Conservation (phyloP, 441 rosid genomes). For the Bocquillonia castaneifolia region DNA sequence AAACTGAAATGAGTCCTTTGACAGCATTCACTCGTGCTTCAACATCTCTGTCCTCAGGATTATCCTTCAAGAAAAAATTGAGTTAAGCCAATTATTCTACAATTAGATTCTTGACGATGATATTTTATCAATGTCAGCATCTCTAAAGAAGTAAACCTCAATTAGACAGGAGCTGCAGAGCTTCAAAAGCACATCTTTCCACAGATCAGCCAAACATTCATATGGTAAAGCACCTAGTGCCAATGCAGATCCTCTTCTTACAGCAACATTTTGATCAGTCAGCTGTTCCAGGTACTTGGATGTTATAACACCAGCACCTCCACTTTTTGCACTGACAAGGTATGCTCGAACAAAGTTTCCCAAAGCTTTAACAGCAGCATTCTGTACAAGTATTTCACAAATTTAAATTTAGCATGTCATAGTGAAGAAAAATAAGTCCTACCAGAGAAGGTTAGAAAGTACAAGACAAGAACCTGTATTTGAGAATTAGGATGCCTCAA, state of each 20-base stretch:
- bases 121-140: conserved; percentile 13
- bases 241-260: conserved; percentile 88
- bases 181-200: conserved; percentile 68
- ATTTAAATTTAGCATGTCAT: conserved; percentile 20
- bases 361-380: conserved; percentile 74
- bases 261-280: conserved; percentile 74
- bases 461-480: conserved; percentile 63
- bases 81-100: conserved; percentile 22
- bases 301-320: conserved; percentile 38
- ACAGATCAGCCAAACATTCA: conserved; percentile 51
- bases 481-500: conserved; percentile 91
- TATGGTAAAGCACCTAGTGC: conserved; percentile 81
- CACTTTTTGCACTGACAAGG: conserved; percentile 36
- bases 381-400: conserved; percentile 39
- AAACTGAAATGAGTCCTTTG: conserved; percentile 77
- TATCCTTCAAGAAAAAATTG: conserved; percentile 47
- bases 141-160: conserved; percentile 50
- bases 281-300: conserved; percentile 61
- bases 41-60: conserved; percentile 89
- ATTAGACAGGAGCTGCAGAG: conserved; percentile 67
- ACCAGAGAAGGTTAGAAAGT: conserved; percentile 16
- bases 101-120: conserved; percentile 15
- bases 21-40: conserved; percentile 95
- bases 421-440: conserved; percentile 15
- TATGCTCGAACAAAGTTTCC: conserved; percentile 60